Percentiles rank a stretch among this genome's conserved stretches.
These are phyloP conservation scores for Plasmodium yoelii DNA, from an alignment of 169 alveolate genomes.

Conservation along the genomic window DNA sequence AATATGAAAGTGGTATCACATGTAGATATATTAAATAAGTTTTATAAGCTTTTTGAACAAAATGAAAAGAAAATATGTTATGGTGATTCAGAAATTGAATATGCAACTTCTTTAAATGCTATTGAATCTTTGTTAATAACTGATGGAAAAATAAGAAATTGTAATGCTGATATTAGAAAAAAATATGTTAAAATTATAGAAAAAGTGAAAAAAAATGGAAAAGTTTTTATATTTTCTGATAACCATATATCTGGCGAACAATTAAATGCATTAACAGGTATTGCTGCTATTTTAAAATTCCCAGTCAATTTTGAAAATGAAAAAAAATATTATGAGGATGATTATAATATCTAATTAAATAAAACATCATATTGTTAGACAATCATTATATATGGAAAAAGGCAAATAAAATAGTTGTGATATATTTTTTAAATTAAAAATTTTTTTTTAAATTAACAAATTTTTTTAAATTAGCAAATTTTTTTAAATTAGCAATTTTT, in stretches of 20 bases:
- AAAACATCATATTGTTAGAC: too few relatives aligned
- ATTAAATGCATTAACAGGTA: conserved; percentile 79
- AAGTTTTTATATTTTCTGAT: conserved; percentile 79
- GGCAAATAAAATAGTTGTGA: too few relatives aligned
- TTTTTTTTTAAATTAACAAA: too few relatives aligned
- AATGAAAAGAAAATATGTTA: conserved; percentile 43
- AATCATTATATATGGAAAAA: too few relatives aligned
- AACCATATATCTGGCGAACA: conserved; percentile 82
- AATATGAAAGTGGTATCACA: conserved; percentile 54
- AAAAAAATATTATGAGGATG: background rate
- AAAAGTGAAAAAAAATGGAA: conserved; percentile 78
- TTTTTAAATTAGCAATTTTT: too few relatives aligned
- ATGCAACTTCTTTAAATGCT: conserved; percentile 77
- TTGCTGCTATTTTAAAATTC: conserved; percentile 80
- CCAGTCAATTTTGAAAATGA: conserved; percentile 12
- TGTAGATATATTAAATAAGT: conserved; percentile 22
- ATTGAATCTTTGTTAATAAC: conserved; percentile 79
- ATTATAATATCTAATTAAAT: background rate
- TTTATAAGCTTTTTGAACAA: conserved; percentile 51
- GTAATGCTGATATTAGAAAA: conserved; percentile 71
- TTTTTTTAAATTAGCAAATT: too few relatives aligned
- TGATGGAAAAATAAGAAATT: conserved; percentile 77
- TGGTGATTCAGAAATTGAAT: conserved; percentile 18
- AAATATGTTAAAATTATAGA: conserved; percentile 69
- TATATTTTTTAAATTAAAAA: too few relatives aligned